A percentile compares a stretch with the other conserved stretches of the same genome.
These are phyloP conservation scores for Corynespora cassiicola DNA, from an alignment of 2,329 filamentous ascomycete species.

Conservation along the genomic window DNA sequence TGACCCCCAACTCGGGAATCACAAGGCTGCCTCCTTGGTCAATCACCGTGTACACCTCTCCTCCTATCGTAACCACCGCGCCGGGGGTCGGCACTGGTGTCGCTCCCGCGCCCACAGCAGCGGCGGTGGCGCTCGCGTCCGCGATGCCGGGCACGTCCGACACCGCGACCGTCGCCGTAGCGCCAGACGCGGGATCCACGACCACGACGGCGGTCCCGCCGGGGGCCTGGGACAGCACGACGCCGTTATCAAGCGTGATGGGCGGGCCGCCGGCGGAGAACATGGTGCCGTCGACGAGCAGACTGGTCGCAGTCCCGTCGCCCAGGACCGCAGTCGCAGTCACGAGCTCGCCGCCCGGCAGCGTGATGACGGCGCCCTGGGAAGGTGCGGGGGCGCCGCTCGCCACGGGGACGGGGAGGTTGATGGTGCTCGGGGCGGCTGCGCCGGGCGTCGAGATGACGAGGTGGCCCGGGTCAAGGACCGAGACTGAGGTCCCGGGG, in stretches of 20 bases:
- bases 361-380: slow-evolving; percentile 14
- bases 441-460: slow-evolving; percentile 10
- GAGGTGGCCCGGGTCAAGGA: slow-evolving; percentile 11
- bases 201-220: slow-evolving; percentile 14
- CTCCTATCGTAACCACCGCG: slow-evolving; percentile 16
- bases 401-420: slow-evolving; percentile 16
- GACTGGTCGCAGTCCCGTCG: slow-evolving; percentile 8
- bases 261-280: slow-evolving; percentile 13
- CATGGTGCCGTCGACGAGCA: slow-evolving; percentile 12
- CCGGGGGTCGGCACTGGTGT: slow-evolving; percentile 4
- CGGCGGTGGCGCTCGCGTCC: not conserved
- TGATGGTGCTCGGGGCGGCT: slow-evolving; percentile 13
- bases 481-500: slow-evolving; percentile 9
- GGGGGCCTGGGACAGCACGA: slow-evolving; percentile 17
- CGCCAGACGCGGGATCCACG: slow-evolving; percentile 12
- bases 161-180: slow-evolving; percentile 13
- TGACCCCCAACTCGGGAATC: slow-evolving; percentile 17
- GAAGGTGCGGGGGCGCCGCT: slow-evolving; percentile 8
- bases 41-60: slow-evolving; percentile 15
- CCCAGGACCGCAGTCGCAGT: slow-evolving; percentile 17
- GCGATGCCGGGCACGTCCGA: slow-evolving; percentile 7
- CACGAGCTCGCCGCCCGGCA: slow-evolving; percentile 13
- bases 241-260: slow-evolving; percentile 16
- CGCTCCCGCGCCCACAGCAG: not conserved
- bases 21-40: slow-evolving; percentile 12